Conservation (phyloP, 2,329 filamentous ascomycete species). For the Cercospora brassicicola region DNA sequence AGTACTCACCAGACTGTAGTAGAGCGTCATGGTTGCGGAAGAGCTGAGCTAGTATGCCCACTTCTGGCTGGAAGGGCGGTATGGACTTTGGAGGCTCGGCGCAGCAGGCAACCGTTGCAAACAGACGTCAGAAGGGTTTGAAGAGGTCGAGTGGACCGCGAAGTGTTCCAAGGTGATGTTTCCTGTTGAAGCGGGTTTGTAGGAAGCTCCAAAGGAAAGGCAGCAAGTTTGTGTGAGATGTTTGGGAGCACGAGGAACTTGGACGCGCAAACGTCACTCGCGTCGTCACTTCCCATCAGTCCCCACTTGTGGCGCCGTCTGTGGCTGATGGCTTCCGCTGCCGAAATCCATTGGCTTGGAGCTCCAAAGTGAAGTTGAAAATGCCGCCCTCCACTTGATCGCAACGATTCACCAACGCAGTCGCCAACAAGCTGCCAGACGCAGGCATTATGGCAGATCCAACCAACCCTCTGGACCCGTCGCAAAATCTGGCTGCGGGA, state of each 20-base stretch:
- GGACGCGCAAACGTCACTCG: not conserved
- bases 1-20: constrained; percentile 64
- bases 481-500: constrained; percentile 26
- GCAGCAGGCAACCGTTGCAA: not conserved
- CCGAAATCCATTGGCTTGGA: not conserved
- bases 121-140: not conserved
- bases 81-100: not conserved
- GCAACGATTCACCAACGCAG: not conserved
- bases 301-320: not conserved
- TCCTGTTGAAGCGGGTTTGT: not conserved
- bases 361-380: not conserved
- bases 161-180: not conserved
- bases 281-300: not conserved
- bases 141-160: not conserved
- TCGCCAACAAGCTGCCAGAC: not conserved
- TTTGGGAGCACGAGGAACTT: not conserved
- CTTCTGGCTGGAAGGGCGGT: constrained; percentile 2
- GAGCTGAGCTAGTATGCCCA: constrained; percentile 19
- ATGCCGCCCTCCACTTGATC: not conserved
- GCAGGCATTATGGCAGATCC: constrained; percentile 12
- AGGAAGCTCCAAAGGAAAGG: not conserved
- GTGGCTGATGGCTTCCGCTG: not conserved
- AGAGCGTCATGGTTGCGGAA: constrained; percentile 63
- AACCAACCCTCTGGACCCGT: constrained; percentile 31
- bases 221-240: not conserved